phyloP scores from a whole-genome alignment of 768 basidiomycete species.

The Arthromyces matolae region DNA sequence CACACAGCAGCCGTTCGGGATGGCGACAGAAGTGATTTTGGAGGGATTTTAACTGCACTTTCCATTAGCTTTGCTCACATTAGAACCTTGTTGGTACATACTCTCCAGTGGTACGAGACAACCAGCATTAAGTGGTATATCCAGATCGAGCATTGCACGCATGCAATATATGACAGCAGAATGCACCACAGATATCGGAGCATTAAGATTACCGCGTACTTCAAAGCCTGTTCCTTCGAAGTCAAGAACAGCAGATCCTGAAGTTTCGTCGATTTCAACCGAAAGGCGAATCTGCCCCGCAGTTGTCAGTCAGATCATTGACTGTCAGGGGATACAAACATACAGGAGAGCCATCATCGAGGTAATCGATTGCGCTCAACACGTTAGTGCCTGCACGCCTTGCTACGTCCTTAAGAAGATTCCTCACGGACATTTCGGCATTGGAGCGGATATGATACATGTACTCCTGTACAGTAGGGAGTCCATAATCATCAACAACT shows the following conservation, averaged over 20 bases:
- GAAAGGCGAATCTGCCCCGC: conserved; percentile 59
- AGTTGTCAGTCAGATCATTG: neutral
- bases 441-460: conserved; percentile 90
- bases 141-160: conserved; percentile 78
- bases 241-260: conserved; percentile 80
- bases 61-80: neutral
- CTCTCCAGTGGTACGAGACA: conserved; percentile 85
- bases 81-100: conserved; percentile 27
- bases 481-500: conserved; percentile 86
- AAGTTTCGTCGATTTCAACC: conserved; percentile 70
- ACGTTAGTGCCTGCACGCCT: conserved; percentile 62
- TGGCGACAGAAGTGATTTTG: conserved; percentile 75
- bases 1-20: conserved; percentile 88
- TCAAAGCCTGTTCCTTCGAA: conserved; percentile 83
- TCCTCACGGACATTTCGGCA: conserved; percentile 83
- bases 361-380: conserved; percentile 73
- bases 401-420: conserved; percentile 72
- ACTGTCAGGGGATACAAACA: conserved; percentile 15
- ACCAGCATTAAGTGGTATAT: conserved; percentile 92
- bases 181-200: conserved; percentile 83
- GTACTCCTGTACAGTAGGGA: conserved; percentile 87
- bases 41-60: conserved; percentile 69
- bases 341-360: conserved; percentile 86
- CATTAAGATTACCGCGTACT: conserved; percentile 80
- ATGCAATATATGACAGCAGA: conserved; percentile 89